A percentile compares a stretch with the other conserved stretches of the same genome.
phyloP scores from a whole-genome alignment of 768 basidiomycete species.

The Coprinopsis sp. region DNA sequence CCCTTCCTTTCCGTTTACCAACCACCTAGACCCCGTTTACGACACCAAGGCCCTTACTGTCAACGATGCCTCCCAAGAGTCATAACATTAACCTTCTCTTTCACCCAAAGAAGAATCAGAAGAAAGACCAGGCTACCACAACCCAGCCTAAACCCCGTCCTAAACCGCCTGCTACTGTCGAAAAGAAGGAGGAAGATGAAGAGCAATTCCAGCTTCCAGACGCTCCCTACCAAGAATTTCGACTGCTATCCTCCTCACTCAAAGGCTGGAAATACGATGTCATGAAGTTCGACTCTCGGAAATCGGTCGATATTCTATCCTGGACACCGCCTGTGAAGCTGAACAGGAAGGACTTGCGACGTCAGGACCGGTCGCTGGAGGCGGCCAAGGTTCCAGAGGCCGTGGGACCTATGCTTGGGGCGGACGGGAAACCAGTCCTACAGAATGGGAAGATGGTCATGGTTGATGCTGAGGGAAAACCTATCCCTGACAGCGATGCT shows the following conservation, averaged over 20 bases:
- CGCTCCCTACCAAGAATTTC: slow-evolving; percentile 69
- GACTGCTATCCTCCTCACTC: slow-evolving; percentile 71
- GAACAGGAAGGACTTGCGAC: slow-evolving; percentile 77
- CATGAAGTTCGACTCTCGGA: slow-evolving; percentile 84
- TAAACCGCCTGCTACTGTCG: slow-evolving; percentile 23
- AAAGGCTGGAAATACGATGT: slow-evolving; percentile 91
- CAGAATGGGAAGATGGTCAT: slow-evolving; percentile 72
- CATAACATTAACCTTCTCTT: slow-evolving; percentile 47
- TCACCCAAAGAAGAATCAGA: slow-evolving; percentile 61
- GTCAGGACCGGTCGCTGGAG: slow-evolving; percentile 35
- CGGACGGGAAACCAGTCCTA: slow-evolving; percentile 80
- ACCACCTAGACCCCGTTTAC: not conserved
- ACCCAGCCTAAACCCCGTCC: slow-evolving; percentile 36
- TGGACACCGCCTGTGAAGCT: slow-evolving; percentile 80
- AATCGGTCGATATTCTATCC: slow-evolving; percentile 59
- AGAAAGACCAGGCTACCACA: slow-evolving; percentile 33
- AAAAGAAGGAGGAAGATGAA: slow-evolving; percentile 26
- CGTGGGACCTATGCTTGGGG: slow-evolving; percentile 71
- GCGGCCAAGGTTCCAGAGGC: slow-evolving; percentile 40
- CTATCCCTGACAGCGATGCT: slow-evolving; percentile 42
- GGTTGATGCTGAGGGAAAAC: slow-evolving; percentile 75
- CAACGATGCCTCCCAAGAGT: slow-evolving; percentile 2
- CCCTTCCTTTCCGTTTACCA: not conserved
- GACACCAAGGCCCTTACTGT: not conserved
- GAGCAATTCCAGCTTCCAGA: slow-evolving; percentile 61